Percentiles rank a stretch among this genome's conserved stretches.
Evolutionary conservation across 1,284 basidiomycete genomes (phyloP).

Genomic region (Leccinum pallidistipes): DNA sequence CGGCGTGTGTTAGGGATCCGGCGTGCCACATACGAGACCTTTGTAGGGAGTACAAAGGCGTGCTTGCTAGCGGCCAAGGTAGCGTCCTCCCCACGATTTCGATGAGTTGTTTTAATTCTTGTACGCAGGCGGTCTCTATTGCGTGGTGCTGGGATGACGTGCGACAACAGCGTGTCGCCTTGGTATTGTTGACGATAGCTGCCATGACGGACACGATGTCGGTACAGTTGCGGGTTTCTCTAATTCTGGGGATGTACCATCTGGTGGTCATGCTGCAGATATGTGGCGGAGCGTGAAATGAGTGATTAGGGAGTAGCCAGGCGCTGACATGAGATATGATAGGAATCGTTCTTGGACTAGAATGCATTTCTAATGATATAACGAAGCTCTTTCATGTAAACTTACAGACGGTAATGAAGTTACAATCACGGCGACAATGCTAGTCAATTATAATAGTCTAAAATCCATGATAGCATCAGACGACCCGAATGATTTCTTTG

Average conservation of each 20-base stretch:
- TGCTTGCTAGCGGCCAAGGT: conserved; percentile 51
- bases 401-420: no score
- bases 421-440: no score
- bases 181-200: conserved; percentile 36
- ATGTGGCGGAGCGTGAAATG: neutral
- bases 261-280: conserved; percentile 25
- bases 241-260: conserved; percentile 42
- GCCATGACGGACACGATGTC: conserved; percentile 50
- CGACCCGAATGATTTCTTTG: no score
- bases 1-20: conserved; percentile 8
- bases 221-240: conserved; percentile 39
- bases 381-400: no score
- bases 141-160: conserved; percentile 22
- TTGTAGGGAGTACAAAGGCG: conserved; percentile 40
- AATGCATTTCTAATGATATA: no score
- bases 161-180: conserved; percentile 30
- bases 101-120: conserved; percentile 29
- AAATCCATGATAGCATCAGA: no score
- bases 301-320: neutral
- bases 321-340: no score
- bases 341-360: no score
- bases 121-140: conserved; percentile 28
- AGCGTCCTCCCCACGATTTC: conserved; percentile 2
- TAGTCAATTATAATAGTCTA: no score
- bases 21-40: conserved; percentile 17